Evolutionary conservation across 2,329 filamentous ascomycete genomes (phyloP).

Genomic region (Ilyonectria robusta): DNA sequence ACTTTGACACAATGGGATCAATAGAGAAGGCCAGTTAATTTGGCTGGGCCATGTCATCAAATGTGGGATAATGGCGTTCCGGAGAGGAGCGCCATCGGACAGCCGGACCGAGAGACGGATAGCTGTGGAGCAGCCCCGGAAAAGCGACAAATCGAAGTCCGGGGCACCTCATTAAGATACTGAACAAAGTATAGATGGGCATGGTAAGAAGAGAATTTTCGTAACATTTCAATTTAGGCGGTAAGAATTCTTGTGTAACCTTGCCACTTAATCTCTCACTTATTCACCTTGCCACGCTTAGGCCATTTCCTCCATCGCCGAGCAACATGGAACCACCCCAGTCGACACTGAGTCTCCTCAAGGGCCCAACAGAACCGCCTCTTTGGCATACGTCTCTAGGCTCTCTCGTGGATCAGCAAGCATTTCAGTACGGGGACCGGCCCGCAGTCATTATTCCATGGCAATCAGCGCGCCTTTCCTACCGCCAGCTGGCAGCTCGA

Average conservation of each 20-base stretch:
- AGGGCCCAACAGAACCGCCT: conserved; percentile 7
- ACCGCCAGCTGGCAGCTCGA: conserved; percentile 25
- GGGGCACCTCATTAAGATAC: neutral
- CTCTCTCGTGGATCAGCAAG: conserved; percentile 19
- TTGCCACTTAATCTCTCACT: neutral
- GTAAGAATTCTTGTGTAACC: neutral
- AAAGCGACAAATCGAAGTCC: neutral
- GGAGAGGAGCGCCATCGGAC: neutral
- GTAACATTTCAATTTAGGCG: neutral
- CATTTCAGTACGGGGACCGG: conserved; percentile 9
- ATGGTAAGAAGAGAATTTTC: neutral
- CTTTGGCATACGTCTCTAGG: conserved; percentile 22
- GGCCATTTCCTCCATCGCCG: neutral
- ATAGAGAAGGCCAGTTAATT: neutral
- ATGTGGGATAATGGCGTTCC: neutral
- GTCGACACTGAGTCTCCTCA: neutral
- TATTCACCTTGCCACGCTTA: neutral
- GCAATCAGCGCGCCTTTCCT: conserved; percentile 27
- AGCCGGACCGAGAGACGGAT: neutral
- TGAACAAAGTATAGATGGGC: neutral
- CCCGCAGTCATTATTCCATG: conserved; percentile 28
- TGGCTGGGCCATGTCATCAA: neutral
- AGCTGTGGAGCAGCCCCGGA: neutral
- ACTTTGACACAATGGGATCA: neutral
- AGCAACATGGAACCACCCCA: neutral